These are phyloP conservation scores for Pseudomonodictys pantanalensis DNA, from an alignment of 495 filamentous ascomycete species.

Conservation along the genomic window DNA sequence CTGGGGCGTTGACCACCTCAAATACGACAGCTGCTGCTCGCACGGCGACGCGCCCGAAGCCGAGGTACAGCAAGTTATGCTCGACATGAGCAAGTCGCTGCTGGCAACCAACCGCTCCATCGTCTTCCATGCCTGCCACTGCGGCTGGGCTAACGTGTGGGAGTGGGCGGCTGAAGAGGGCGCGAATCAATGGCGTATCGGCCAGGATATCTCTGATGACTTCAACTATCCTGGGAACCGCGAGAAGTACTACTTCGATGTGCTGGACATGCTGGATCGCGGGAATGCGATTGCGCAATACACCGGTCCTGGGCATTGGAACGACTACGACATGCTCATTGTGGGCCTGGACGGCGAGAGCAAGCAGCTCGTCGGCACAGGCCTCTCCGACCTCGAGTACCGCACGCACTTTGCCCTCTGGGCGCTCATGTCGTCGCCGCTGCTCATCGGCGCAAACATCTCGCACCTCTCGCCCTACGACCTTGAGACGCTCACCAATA, in stretches of 20 bases:
- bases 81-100: slow-evolving; percentile 23
- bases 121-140: slow-evolving; percentile 28
- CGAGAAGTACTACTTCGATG: slow-evolving; percentile 32
- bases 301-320: slow-evolving; percentile 25
- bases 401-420: slow-evolving; percentile 22
- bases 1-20: slow-evolving; percentile 28
- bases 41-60: slow-evolving; percentile 16
- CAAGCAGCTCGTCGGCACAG: slow-evolving; percentile 25
- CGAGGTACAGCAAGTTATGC: slow-evolving; percentile 24
- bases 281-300: slow-evolving; percentile 19
- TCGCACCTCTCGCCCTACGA: slow-evolving; percentile 9
- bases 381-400: slow-evolving; percentile 18
- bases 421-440: slow-evolving; percentile 14
- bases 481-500: slow-evolving; percentile 25
- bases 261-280: slow-evolving; percentile 28
- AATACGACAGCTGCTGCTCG: slow-evolving; percentile 28
- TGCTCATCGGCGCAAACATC: slow-evolving; percentile 23
- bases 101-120: slow-evolving; percentile 19
- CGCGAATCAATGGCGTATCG: slow-evolving; percentile 30
- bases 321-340: slow-evolving; percentile 31
- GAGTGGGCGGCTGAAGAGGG: slow-evolving; percentile 23
- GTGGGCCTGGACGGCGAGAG: slow-evolving; percentile 25
- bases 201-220: slow-evolving; percentile 27
- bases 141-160: slow-evolving; percentile 24
- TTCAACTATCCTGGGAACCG: slow-evolving; percentile 29